Evolutionary conservation across 2,329 filamentous ascomycete genomes (phyloP), one percentile per base, ranked within the genome.

Genomic region (Clarireedia hainanense): DNA sequence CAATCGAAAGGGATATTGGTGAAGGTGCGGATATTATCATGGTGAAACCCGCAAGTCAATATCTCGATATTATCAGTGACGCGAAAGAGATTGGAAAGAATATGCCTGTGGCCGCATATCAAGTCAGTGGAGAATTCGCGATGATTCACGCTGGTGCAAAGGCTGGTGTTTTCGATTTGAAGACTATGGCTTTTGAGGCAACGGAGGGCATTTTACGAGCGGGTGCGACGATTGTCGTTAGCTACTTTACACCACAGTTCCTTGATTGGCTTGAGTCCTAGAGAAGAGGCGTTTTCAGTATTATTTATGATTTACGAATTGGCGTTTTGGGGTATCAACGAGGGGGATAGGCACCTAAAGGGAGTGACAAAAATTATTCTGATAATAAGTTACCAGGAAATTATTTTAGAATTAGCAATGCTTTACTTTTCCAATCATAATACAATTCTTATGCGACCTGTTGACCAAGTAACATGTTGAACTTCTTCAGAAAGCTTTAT

Each of bases 21-120:
- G 94, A 99, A 74, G 94, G 94, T 26, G 94, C 94, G 20, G 94
- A 99, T 68, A 90, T 96, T 64, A 96, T 99, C 73, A 96, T 99
- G 92, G 94, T 99, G 60, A 99, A 99, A 79, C 94, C 94, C 2
- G 94, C 94, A 9, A 88, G 88, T 65, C 90, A 92, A 72, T 99
- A 96, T 71, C 80, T 99, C 47, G 94, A 99, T 73, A 96, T 99
- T 66, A 97, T 99, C 71, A 90, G 89, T 63, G 94, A 99, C 69
- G 94, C 94, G 52, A 97, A 96, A 76, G 91, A 96, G 53, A 80
- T 97, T 53, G 92, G 89, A 57, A 87, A 85, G 69, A 91, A 97
- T 71, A 79, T 97, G 71, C 94, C 94, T 2, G 80, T 99, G 37
- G 92, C 94, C 1, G 92, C 94, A 23, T 99, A 99, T 72, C 94